Conservation (phyloP, 345 rosid species). For the Euphorbia lathyris region DNA sequence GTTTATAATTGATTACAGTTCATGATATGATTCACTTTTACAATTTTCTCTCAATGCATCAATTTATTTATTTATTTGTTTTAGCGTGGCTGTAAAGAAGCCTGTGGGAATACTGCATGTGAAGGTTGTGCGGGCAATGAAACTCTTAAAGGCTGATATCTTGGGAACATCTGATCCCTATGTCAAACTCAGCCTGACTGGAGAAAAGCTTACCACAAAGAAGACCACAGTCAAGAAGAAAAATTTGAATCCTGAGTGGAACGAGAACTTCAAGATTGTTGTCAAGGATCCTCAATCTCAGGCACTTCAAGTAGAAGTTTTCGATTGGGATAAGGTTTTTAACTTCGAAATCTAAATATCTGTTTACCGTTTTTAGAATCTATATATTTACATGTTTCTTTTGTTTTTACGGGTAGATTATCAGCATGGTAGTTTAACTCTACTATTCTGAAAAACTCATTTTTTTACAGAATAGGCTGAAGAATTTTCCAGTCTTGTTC, state of each 20-base stretch:
- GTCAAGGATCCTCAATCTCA: conserved; percentile 64
- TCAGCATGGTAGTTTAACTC: not conserved
- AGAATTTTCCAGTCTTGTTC: not conserved
- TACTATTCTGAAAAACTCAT: no score
- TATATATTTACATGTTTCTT: not conserved
- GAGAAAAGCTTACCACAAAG: conserved; percentile 60
- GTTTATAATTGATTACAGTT: conserved; percentile 12
- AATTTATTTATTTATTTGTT: conserved; percentile 7
- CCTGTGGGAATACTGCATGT: conserved; percentile 76
- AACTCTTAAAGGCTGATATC: conserved; percentile 61
- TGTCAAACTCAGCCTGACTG: conserved; percentile 58
- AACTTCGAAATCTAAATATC: not conserved
- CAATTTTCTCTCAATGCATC: no score
- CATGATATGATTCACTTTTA: conserved; percentile 1
- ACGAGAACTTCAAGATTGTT: conserved; percentile 64
- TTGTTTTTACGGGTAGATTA: not conserved
- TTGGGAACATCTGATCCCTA: conserved; percentile 77
- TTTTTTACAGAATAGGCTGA: no score
- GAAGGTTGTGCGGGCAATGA: conserved; percentile 56
- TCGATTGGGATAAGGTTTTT: conserved; percentile 80
- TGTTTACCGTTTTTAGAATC: no score
- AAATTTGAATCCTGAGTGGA: conserved; percentile 79
- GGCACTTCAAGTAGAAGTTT: conserved; percentile 63
- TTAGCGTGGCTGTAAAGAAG: conserved; percentile 55
- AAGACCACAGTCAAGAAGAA: conserved; percentile 71